Percentiles rank a stretch among this genome's conserved stretches.
These are phyloP conservation scores for Aspergillus caelatus DNA, from an alignment of 2,329 filamentous ascomycete species.

Conservation along the genomic window DNA sequence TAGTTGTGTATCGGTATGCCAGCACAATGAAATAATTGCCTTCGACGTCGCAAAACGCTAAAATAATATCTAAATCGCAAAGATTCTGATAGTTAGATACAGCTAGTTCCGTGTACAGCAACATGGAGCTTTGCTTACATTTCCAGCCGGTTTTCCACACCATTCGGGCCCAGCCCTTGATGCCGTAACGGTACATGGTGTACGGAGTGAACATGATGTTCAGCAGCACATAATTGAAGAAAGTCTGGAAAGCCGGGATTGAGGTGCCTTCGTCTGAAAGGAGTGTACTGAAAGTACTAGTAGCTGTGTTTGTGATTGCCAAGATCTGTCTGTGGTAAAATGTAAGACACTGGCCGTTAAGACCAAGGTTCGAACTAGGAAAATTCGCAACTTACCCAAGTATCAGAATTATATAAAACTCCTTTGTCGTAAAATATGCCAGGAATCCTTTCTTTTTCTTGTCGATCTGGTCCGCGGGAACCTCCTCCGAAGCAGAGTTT, in stretches of 20 bases:
- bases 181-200: slow-evolving; percentile 78
- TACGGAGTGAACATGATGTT: slow-evolving; percentile 78
- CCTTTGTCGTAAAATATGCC: slow-evolving; percentile 76
- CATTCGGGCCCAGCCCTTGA: slow-evolving; percentile 67
- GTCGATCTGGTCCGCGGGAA: slow-evolving; percentile 42
- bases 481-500: slow-evolving; percentile 20
- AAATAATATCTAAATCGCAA: slow-evolving; percentile 66
- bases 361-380: not conserved
- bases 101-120: not conserved
- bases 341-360: slow-evolving; percentile 11
- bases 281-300: slow-evolving; percentile 85
- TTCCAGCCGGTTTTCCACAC: slow-evolving; percentile 80
- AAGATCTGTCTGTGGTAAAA: slow-evolving; percentile 67
- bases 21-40: slow-evolving; percentile 98
- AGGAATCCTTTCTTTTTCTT: slow-evolving; percentile 55
- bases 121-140: slow-evolving; percentile 49
- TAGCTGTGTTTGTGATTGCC: slow-evolving; percentile 85
- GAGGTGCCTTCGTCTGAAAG: slow-evolving; percentile 69
- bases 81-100: slow-evolving; percentile 1
- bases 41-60: slow-evolving; percentile 90
- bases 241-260: slow-evolving; percentile 92
- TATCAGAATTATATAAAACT: slow-evolving; percentile 83
- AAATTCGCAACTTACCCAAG: slow-evolving; percentile 60
- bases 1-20: slow-evolving; percentile 89
- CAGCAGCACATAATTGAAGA: slow-evolving; percentile 91